Conservation (phyloP, 1,139 yeast species). For the Yamadazyma atmosphaerica region DNA sequence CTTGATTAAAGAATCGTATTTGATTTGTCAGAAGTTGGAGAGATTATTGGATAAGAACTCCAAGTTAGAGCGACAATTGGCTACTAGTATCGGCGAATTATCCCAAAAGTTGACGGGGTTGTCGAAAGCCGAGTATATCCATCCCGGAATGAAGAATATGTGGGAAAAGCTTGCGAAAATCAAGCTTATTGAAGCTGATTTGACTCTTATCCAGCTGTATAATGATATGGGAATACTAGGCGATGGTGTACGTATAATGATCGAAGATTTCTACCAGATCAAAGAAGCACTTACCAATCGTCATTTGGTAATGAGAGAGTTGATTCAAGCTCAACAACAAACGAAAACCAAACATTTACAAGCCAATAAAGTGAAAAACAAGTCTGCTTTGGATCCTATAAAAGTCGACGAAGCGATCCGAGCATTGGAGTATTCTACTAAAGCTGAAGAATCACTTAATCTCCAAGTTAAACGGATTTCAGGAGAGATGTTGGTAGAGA, state of each 20-base stretch:
- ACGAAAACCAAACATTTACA: constrained; percentile 70
- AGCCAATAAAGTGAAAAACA: constrained; percentile 74
- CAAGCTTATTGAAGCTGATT: constrained; percentile 69
- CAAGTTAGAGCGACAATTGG: constrained; percentile 55
- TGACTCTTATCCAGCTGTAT: constrained; percentile 71
- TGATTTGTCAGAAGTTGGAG: constrained; percentile 56
- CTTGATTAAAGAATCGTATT: constrained; percentile 73
- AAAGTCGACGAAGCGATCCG: constrained; percentile 90
- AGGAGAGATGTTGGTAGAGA: constrained; percentile 80
- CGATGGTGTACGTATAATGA: constrained; percentile 66
- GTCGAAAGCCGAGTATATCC: constrained; percentile 51
- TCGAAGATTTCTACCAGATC: constrained; percentile 78
- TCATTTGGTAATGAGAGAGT: constrained; percentile 87
- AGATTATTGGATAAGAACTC: constrained; percentile 55
- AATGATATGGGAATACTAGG: constrained; percentile 75
- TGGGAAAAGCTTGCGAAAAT: constrained; percentile 80
- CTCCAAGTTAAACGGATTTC: constrained; percentile 80
- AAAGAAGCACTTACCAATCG: constrained; percentile 93
- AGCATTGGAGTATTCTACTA: constrained; percentile 77
- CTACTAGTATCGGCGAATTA: constrained; percentile 61
- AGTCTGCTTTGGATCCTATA: constrained; percentile 76
- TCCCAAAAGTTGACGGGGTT: constrained; percentile 56
- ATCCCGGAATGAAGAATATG: constrained; percentile 73
- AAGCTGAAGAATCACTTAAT: constrained; percentile 70
- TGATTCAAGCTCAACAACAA: constrained; percentile 73